These are phyloP conservation scores for Saccharomyces hybrid DNA, from an alignment of 1,139 yeast genomes.

Conservation along the genomic window DNA sequence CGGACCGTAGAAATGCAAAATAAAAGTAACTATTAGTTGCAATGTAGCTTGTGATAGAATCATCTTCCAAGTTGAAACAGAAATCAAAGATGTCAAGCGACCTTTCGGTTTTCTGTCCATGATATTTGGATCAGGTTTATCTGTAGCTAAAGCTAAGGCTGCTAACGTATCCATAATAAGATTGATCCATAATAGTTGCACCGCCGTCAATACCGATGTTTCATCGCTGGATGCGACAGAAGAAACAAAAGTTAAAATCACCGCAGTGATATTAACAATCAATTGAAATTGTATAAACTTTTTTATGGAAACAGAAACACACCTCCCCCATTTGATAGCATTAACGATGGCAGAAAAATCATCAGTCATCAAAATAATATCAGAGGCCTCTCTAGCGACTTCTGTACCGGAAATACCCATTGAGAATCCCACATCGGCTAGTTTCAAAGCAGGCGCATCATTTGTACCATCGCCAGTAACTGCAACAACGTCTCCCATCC, in stretches of 20 bases:
- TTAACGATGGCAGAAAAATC: slow-evolving; percentile 91
- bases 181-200: slow-evolving; percentile 94
- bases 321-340: slow-evolving; percentile 99
- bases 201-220: slow-evolving; percentile 88
- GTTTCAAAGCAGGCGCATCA: slow-evolving; percentile 86
- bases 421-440: slow-evolving; percentile 89
- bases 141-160: slow-evolving; percentile 95
- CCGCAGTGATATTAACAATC: slow-evolving; percentile 95
- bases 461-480: slow-evolving; percentile 98
- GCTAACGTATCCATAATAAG: slow-evolving; percentile 98
- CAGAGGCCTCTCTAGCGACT: slow-evolving; percentile 91
- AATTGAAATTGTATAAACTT: slow-evolving; percentile 93
- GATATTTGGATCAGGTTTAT: slow-evolving; percentile 80
- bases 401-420: slow-evolving; percentile 95
- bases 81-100: slow-evolving; percentile 66
- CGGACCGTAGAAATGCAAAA: slow-evolving; percentile 71
- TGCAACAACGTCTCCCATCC: slow-evolving; percentile 88
- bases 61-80: slow-evolving; percentile 98
- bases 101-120: slow-evolving; percentile 82
- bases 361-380: slow-evolving; percentile 88
- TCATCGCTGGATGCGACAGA: slow-evolving; percentile 80
- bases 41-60: slow-evolving; percentile 77
- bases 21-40: slow-evolving; percentile 74
- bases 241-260: slow-evolving; percentile 82
- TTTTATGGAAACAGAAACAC: slow-evolving; percentile 89